Percentiles rank a stretch among this genome's conserved stretches.
phyloP scores from a whole-genome alignment of 495 filamentous ascomycete species.

The Staphylotrichum tortipilum region DNA sequence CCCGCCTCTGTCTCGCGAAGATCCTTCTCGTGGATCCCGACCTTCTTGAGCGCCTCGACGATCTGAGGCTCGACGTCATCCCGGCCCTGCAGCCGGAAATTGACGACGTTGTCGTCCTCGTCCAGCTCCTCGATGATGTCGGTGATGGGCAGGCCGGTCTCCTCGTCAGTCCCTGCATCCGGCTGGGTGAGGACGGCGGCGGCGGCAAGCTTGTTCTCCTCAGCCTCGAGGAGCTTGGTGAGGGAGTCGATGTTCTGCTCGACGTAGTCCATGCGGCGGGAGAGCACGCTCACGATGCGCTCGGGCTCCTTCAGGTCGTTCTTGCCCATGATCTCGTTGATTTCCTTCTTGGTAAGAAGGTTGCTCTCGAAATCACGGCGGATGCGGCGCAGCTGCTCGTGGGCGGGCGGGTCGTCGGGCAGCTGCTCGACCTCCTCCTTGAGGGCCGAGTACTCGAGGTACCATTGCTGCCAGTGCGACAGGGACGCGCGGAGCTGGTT shows the following conservation, averaged over 20 bases:
- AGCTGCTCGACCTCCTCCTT: constrained; percentile 64
- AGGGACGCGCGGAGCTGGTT: constrained; percentile 66
- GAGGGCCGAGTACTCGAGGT: constrained; percentile 81
- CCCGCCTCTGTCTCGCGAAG: constrained; percentile 13
- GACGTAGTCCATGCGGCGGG: constrained; percentile 78
- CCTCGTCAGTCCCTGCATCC: constrained; percentile 49
- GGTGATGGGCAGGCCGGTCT: constrained; percentile 56
- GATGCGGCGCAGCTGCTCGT: constrained; percentile 38
- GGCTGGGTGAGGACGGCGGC: constrained; percentile 36
- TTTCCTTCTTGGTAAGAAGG: constrained; percentile 44
- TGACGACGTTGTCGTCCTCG: constrained; percentile 79
- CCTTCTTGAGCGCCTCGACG: constrained; percentile 59
- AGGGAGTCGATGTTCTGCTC: constrained; percentile 65
- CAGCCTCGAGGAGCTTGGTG: constrained; percentile 56
- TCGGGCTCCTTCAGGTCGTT: constrained; percentile 39
- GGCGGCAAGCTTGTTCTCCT: constrained; percentile 58
- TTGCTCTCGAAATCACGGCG: constrained; percentile 36
- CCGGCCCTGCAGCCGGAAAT: constrained; percentile 49
- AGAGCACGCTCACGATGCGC: constrained; percentile 61
- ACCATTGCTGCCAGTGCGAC: constrained; percentile 79
- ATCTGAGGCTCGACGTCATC: constrained; percentile 54
- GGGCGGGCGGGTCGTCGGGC: constrained; percentile 39
- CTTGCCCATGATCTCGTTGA: constrained; percentile 56
- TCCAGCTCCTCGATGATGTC: constrained; percentile 91
- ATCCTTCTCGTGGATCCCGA: constrained; percentile 36